Evolutionary conservation across 2,329 filamentous ascomycete genomes (phyloP).

Genomic region (Cladosporium sp.): DNA sequence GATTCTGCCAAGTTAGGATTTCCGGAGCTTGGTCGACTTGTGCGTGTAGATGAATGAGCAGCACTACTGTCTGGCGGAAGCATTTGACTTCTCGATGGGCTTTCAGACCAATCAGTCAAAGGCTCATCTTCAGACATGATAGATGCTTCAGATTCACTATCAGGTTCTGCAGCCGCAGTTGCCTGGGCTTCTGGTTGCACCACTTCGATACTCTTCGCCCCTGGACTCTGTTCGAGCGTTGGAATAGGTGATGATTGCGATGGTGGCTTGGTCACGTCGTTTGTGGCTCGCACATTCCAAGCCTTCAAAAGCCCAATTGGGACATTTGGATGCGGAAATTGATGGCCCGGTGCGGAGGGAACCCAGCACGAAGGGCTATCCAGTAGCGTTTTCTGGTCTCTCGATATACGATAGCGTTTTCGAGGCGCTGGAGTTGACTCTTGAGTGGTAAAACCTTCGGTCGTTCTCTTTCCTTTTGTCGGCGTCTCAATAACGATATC

Average conservation of each 20-base stretch:
- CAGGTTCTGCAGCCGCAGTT: not conserved
- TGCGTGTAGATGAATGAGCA: not conserved
- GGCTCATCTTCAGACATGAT: not conserved
- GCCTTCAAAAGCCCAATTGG: constrained; percentile 32
- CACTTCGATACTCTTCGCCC: not conserved
- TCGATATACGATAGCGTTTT: constrained; percentile 32
- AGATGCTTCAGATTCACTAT: not conserved
- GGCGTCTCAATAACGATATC: constrained; percentile 3
- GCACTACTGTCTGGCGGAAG: constrained; percentile 14
- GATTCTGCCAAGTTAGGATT: not conserved
- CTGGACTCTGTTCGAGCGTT: not conserved
- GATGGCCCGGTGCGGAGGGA: constrained; percentile 32
- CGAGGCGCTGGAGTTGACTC: not conserved
- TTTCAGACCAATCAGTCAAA: constrained; percentile 9
- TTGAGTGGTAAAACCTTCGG: constrained; percentile 1
- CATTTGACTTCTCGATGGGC: not conserved
- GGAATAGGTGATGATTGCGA: constrained; percentile 2
- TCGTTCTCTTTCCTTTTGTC: not conserved
- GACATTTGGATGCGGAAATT: constrained; percentile 36
- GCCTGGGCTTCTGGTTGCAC: not conserved
- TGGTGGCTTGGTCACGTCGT: constrained; percentile 10
- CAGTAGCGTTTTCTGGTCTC: constrained; percentile 49
- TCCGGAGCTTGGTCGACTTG: not conserved
- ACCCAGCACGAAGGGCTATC: constrained; percentile 40
- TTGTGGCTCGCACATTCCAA: constrained; percentile 19